Base-by-base conservation (phyloP, 805 yeast genomes). In the Metschnikowia koreensis region DNA sequence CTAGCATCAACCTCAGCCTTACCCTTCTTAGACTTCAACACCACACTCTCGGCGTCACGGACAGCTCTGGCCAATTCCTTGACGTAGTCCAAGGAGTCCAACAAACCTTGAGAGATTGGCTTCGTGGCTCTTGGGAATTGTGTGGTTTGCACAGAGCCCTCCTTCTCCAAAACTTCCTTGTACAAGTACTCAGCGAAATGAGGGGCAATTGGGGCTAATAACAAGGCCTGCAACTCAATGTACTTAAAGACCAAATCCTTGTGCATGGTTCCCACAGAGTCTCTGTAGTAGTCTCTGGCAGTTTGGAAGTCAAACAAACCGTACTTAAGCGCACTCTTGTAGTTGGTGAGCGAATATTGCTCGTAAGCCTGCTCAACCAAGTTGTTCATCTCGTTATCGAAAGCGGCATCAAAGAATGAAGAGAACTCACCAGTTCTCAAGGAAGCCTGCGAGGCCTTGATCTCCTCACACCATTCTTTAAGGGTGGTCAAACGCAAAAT, bases 261-360 rank as follows among this genome's bases (percentile, higher is more conserved):
- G 76, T 89, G 96, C 96, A 94, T 89, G 28, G 81, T 71, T 6
- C 44, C 44, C 49, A 81, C 77, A 10, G 84, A 79, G 61, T 94
- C 99, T 75, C 99, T 86, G 77, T 94, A 94, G 76, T 86, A 92
- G 73, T 94, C 99, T 76, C 99, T 87, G 34, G 97, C 85, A 51
- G 91, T 82, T 75, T 92, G 98, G 81, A 85, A 87, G 69, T 94
- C 99, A 62, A 93, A 94, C 62, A 94, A 80, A 60, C 97, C 97
- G 49, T 79, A 79, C 75, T 93, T 93, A 69, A 94, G 81, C 39
- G 96, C 99, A 56, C 82, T 81, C 76, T 94, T 93, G 78, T 84
- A 94, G 67, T 84, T 80, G 38, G 97, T 88, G 44, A 70, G 74
- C 22, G 77, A 79, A 68, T 87, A 94, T 62, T 84, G 84, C 55